Evolutionary conservation across 129 eudicot species (phyloP), one percentile per base, ranked within the genome.

Genomic region (Erigeron canadensis): DNA sequence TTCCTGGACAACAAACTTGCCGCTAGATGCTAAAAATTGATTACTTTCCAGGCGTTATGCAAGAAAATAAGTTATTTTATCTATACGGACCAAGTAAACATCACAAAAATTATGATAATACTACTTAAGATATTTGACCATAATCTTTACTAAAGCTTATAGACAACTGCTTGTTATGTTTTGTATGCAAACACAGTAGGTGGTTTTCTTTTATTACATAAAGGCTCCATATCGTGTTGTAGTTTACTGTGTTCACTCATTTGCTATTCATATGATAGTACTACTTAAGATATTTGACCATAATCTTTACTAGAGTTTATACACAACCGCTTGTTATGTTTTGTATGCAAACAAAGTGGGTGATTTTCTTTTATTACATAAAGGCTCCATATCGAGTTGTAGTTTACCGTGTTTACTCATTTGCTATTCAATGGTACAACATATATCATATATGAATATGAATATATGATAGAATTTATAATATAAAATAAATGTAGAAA

Each of bases 291-390:
- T 41, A 8, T 64, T 18, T 41, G 48, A 18, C 17, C 38, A 16
- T 23, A 7, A 2, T n/a, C 1, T 0, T 45, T 17, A 7, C 13
- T 39, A 50, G n/a, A 69, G 43, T 10, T 6, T 53, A 39, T 42
- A 39, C 53, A 53, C 63, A 70, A 42, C 37, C 8, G 28, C 54
- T 34, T 54, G 63, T 37, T 69, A 48, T 16, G 18, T 51, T 38
- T 39, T 37, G 62, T n/a, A 69, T 69, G 73, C 34, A 69, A 34
- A 69, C n/a, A 69, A 54, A 12, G 38, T 70, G 39, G 75, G 7
- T 42, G 55, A 51, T 54, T 57, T 6, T 11, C 23, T n/a, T 44
- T 18, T 41, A 23, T 28, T 22, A 56, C 54, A 47, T 47, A 47
- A 47, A 47, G 17, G 54, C 18, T 47, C 15, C 54, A 47, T 53